phyloP scores from a whole-genome alignment of 768 basidiomycete species.

The Tricholoma matsutake region DNA sequence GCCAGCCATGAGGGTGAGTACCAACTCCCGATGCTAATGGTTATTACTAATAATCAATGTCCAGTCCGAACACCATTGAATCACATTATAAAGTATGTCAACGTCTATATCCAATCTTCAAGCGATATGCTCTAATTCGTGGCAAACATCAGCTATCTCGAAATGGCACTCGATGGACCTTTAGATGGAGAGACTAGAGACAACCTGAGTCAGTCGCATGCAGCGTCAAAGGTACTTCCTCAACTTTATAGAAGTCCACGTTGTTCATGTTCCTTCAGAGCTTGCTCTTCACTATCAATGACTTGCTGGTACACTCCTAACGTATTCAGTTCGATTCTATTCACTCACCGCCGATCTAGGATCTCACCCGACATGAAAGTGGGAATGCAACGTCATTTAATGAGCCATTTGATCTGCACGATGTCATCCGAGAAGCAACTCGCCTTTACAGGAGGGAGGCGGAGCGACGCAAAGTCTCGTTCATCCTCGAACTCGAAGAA shows the following conservation, averaged over 20 bases:
- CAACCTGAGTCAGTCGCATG: slow-evolving; percentile 68
- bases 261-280: slow-evolving; percentile 34
- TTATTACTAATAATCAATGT: not conserved
- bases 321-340: not conserved
- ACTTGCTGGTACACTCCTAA: slow-evolving; percentile 50
- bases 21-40: not conserved
- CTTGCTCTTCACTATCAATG: slow-evolving; percentile 81
- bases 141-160: slow-evolving; percentile 52
- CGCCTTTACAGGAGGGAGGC: slow-evolving; percentile 67
- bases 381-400: slow-evolving; percentile 73
- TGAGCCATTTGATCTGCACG: slow-evolving; percentile 69
- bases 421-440: slow-evolving; percentile 59
- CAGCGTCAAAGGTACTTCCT: slow-evolving; percentile 60
- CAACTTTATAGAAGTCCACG: not conserved
- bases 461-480: slow-evolving; percentile 52
- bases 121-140: not conserved
- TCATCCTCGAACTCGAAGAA: slow-evolving; percentile 50
- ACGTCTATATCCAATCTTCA: not conserved
- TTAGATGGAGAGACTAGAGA: slow-evolving; percentile 72
- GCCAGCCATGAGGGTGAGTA: slow-evolving; percentile 74
- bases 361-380: slow-evolving; percentile 73
- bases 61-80: slow-evolving; percentile 73
- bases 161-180: slow-evolving; percentile 75
- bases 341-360: slow-evolving; percentile 31
- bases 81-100: slow-evolving; percentile 78